phyloP scores from a whole-genome alignment of 2,329 filamentous ascomycete species.

The Ascosphaera pollenicola region DNA sequence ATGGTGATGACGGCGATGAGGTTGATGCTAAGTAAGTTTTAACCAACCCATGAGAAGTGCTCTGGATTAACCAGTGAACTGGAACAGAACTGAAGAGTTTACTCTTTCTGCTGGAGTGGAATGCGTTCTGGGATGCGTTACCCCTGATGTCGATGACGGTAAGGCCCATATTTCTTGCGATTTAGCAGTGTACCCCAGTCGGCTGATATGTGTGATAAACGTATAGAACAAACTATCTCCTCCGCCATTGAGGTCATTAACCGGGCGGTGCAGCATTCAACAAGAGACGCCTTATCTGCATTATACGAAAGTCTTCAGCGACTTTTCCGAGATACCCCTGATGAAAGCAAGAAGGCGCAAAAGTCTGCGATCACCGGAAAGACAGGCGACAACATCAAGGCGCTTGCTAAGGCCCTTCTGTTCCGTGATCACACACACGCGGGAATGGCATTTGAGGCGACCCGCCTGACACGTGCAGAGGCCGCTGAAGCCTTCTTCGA shows the following conservation, averaged over 20 bases:
- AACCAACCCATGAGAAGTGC: too few relatives aligned
- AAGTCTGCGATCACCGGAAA: slow-evolving; percentile 3
- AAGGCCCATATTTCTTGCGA: too few relatives aligned
- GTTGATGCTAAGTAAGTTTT: neutral
- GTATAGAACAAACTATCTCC: neutral
- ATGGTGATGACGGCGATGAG: slow-evolving; percentile 29
- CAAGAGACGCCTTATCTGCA: slow-evolving; percentile 14
- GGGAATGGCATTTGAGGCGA: slow-evolving; percentile 10
- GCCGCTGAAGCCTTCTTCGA: slow-evolving; percentile 12
- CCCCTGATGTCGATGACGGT: slow-evolving; percentile 5
- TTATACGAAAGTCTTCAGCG: slow-evolving; percentile 15
- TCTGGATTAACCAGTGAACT: too few relatives aligned
- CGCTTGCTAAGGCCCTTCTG: slow-evolving; percentile 12
- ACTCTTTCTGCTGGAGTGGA: slow-evolving; percentile 18
- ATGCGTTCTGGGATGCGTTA: slow-evolving; percentile 18
- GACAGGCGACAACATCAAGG: slow-evolving; percentile 9
- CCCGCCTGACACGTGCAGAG: slow-evolving; percentile 17
- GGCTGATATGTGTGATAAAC: neutral
- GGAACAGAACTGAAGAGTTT: slow-evolving; percentile 11
- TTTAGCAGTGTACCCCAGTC: too few relatives aligned
- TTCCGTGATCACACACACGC: slow-evolving; percentile 13
- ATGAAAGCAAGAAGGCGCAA: slow-evolving; percentile 3
- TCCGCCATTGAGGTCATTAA: slow-evolving; percentile 7
- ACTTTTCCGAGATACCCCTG: slow-evolving; percentile 11
- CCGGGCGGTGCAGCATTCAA: slow-evolving; percentile 12